phyloP scores from a whole-genome alignment of 768 basidiomycete genomes.

The Cubamyces sp. region DNA sequence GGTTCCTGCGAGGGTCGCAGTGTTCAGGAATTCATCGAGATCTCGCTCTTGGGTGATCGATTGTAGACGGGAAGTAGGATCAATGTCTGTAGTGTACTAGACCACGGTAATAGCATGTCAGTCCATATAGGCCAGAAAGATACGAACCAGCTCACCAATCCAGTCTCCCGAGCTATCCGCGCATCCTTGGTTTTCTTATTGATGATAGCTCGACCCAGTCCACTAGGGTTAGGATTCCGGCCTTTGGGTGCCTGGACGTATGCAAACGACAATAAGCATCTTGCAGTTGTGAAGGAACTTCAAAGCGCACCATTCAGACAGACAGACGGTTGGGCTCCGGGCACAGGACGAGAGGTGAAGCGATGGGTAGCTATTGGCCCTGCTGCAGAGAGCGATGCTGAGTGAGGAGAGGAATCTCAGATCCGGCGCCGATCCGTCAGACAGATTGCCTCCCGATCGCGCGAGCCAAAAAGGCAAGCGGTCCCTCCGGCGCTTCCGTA shows the following conservation, averaged over 20 bases:
- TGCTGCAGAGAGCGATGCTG: not conserved
- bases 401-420: conserved; percentile 12
- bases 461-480: no score
- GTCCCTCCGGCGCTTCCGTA: no score
- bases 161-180: conserved; percentile 58
- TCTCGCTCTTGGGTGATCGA: conserved; percentile 97
- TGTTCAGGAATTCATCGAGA: conserved; percentile 94
- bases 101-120: not conserved
- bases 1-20: conserved; percentile 91
- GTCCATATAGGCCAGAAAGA: not conserved
- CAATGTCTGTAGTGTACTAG: conserved; percentile 79
- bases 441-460: conserved; percentile 19
- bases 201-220: conserved; percentile 94
- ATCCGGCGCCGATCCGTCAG: conserved; percentile 16
- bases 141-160: conserved; percentile 54
- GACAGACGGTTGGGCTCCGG: not conserved
- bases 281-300: not conserved
- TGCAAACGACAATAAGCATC: not conserved
- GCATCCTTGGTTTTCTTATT: conserved; percentile 87
- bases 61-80: conserved; percentile 68
- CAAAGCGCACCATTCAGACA: not conserved
- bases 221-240: conserved; percentile 70
- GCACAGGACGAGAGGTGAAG: not conserved
- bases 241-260: conserved; percentile 44
- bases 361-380: not conserved